phyloP scores from a whole-genome alignment of 1,139 yeast species.

The Saccharomyces hybrid region DNA sequence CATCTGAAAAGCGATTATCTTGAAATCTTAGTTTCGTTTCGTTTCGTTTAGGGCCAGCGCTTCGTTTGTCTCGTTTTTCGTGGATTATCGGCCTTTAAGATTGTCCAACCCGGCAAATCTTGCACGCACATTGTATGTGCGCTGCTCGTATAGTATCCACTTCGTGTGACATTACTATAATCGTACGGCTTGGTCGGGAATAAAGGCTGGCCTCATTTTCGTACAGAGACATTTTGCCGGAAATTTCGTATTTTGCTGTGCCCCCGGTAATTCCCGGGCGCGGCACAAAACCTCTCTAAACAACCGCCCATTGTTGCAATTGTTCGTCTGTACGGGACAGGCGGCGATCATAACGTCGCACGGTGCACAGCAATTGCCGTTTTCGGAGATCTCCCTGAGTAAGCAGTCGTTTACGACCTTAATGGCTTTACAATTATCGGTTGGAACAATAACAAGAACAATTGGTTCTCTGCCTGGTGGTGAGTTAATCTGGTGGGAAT shows the following conservation, averaged over 20 bases:
- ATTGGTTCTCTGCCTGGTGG: not conserved
- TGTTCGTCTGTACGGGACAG: not conserved
- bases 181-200: slow-evolving; percentile 1
- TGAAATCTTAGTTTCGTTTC: not conserved
- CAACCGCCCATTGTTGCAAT: not conserved
- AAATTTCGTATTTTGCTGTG: not conserved
- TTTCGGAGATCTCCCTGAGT: not conserved
- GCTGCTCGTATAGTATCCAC: too few species aligned
- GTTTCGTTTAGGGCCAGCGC: not conserved
- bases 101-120: too few species aligned
- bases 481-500: not conserved
- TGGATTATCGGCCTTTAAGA: not conserved
- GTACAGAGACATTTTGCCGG: not conserved
- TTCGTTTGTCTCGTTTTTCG: slow-evolving; percentile 1
- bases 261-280: not conserved
- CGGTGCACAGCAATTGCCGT: not conserved
- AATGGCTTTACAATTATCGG: not conserved
- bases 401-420: not conserved
- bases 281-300: not conserved
- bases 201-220: not conserved
- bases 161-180: not conserved
- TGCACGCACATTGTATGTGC: too few species aligned
- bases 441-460: not conserved
- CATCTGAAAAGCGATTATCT: not conserved
- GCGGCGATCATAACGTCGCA: not conserved